Evolutionary conservation across 192 early-diverging fungal species (phyloP), one percentile per base, ranked within the genome.

Genomic region (Pilobolus umbonatus): DNA sequence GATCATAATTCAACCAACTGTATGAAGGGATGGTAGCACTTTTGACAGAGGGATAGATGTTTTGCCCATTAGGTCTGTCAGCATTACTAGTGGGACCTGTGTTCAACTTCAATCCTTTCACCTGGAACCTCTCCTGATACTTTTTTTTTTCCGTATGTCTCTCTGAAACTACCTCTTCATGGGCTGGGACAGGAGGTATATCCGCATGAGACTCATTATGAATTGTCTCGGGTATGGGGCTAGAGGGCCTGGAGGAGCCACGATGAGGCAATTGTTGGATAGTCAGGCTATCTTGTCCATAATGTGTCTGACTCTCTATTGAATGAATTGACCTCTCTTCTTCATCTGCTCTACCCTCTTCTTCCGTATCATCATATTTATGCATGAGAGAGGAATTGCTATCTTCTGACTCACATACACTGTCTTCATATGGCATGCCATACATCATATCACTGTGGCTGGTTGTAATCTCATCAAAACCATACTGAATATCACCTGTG

Each of bases 401-500:
- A 36, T 54, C 52, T 15, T 31, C 34, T 2, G 52, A 54, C 25
- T 32, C 12, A 8, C 15, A 22, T 34, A 21, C 6, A 24, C 19
- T 22, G 15, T 54, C 39, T 38, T 38, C 36, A 12, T 38, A 8
- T 4, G 39, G 39, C 19, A 17, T 42, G 19, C 19, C 39, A n/a
- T n/a, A n/a, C n/a, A n/a, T n/a, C n/a, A n/a, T n/a, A n/a, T n/a
- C n/a, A n/a, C n/a, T n/a, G n/a, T n/a, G n/a, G n/a, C n/a, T n/a
- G n/a, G n/a, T n/a, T 4, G 2, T 35, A 31, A 17, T 26, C 34
- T 59, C 30, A 21, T 59, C 57, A 35, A 35, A 26, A 10, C 45
- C 45, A 26, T 47, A 50, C 35, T 65, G 53, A 42, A 65, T 65
- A 7, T 45, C 47, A 28, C 62, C 62, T 14, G 62, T 65, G 19